Percentiles rank a stretch among this genome's conserved stretches.
Conservation (phyloP, 305 asterid species). For the Fraxinus baroniana region DNA sequence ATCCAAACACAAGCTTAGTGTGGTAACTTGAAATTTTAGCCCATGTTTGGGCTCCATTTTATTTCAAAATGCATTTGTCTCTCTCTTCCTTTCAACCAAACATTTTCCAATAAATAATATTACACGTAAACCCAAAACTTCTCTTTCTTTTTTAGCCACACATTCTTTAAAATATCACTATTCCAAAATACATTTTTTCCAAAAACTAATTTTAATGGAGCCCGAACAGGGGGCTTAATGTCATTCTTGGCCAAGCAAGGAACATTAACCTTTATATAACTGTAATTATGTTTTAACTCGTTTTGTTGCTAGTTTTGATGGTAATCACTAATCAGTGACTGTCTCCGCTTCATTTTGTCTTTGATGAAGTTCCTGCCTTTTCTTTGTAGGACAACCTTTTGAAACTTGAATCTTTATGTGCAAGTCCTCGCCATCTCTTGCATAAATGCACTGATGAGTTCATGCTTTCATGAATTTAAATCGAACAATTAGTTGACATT, state of each 20-base stretch:
- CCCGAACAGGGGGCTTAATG: not conserved
- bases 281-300: not conserved
- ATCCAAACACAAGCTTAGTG: not conserved
- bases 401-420: not conserved
- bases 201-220: no score
- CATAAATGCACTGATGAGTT: conserved; percentile 1
- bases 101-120: no score
- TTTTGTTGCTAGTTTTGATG: not conserved
- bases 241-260: not conserved
- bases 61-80: no score
- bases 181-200: no score
- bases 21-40: not conserved
- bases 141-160: no score
- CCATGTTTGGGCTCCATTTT: no score
- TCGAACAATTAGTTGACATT: not conserved
- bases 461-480: not conserved
- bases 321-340: not conserved
- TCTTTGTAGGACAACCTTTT: not conserved
- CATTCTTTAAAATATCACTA: no score
- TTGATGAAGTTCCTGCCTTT: not conserved
- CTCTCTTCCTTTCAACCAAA: no score
- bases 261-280: conserved; percentile 1
- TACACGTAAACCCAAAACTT: no score
- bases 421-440: not conserved
- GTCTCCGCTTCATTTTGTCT: not conserved